Conservation (phyloP, 2,329 filamentous ascomycete genomes). For the Arachnopeziza araneosa region DNA sequence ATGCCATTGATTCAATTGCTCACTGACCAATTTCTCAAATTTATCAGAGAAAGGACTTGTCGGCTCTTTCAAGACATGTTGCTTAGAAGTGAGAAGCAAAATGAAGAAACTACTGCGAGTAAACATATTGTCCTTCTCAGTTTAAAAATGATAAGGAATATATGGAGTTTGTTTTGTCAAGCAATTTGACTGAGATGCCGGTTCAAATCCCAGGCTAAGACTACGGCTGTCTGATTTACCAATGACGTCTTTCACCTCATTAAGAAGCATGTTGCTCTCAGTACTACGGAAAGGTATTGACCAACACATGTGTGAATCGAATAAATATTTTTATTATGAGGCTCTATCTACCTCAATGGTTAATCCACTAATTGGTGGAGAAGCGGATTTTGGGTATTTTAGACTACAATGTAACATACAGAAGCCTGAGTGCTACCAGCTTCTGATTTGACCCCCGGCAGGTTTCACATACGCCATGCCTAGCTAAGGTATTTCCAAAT, state of each 20-base stretch:
- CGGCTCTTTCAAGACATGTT: conserved; percentile 4
- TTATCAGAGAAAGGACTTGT: conserved; percentile 14
- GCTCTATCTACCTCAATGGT: neutral
- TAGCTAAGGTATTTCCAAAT: neutral
- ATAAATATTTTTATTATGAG: neutral
- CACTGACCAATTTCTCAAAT: conserved; percentile 23
- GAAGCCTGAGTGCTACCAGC: neutral
- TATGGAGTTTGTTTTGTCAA: neutral
- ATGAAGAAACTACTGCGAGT: neutral
- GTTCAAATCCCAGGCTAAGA: neutral
- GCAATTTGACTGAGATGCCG: neutral
- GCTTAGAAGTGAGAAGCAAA: neutral
- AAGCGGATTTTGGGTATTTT: neutral
- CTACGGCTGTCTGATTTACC: neutral
- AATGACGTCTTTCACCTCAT: too few species aligned
- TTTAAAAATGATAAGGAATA: neutral
- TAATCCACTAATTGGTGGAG: neutral
- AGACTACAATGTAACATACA: neutral
- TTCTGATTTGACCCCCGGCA: neutral
- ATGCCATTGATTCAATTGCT: conserved; percentile 36
- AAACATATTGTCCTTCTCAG: neutral
- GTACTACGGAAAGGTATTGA: too few species aligned
- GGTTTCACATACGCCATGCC: neutral
- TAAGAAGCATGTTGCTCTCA: too few species aligned
- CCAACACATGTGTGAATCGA: neutral